Evolutionary conservation across 2,329 filamentous ascomycete genomes (phyloP), one percentile per base, ranked within the genome.

Genomic region (Dothistroma pini): DNA sequence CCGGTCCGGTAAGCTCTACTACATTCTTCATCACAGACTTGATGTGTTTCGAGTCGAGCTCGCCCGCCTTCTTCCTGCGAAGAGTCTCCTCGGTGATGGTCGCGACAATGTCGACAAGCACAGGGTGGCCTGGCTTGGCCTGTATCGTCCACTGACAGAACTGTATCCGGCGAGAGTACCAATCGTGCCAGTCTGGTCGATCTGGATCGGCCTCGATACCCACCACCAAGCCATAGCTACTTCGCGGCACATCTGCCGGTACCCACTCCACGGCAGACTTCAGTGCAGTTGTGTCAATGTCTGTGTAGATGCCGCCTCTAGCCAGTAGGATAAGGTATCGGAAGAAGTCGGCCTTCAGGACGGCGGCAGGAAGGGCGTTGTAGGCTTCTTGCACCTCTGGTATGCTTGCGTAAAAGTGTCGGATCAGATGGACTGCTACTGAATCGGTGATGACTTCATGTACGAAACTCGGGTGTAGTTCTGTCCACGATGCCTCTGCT

Each of bases 91-190:
- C 83, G 0, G 93, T 96, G 71, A 99, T 93, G 67, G 87, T 89
- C 14, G 89, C 83, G 34, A 99, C 91, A 63, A 96, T 85, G 63
- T 97, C 91, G 64, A 93, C 86, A 61, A 99, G 83, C 12, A 96
- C 86, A 0, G 95, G 95, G 74, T 99, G 95, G 11, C 95, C 95
- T 0, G 93, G 89, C 77, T 99, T 99, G 60, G 90, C 81, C 76
- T 97, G 93, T 65, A 99, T 97, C 1, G 95, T 99, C 95, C 95
- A 99, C 76, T 99, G 95, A 78, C 95, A 99, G 77, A 99, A 97
- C 75, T 97, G 95, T 63, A 99, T 93, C 65, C 93, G 86, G 62
- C 95, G 89, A 65, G 91, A 95, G 80, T 97, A 99, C 95, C 93
- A 97, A 1, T 96, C 81, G 38, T 86, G 84, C 95, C 95, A 99